phyloP scores from a whole-genome alignment of 202 grass and related monocot species.

The Cymbopogon flexuosus region DNA sequence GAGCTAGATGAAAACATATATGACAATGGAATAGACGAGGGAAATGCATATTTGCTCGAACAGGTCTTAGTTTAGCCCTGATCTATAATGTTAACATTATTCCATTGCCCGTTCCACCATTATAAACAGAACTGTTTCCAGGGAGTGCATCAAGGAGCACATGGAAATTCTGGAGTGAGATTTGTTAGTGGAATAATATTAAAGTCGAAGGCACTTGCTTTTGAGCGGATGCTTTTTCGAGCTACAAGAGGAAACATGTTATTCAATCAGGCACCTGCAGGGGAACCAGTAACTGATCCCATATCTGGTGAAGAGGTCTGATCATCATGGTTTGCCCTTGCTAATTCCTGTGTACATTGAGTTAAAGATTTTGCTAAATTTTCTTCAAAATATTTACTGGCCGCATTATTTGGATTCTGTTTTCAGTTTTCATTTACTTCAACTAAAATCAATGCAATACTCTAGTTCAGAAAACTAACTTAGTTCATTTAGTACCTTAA shows the following conservation, averaged over 20 bases:
- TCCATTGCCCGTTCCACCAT: slow-evolving; percentile 17
- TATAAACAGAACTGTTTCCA: slow-evolving; percentile 41
- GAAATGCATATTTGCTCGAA: slow-evolving; percentile 73
- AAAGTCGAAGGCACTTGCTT: slow-evolving; percentile 80
- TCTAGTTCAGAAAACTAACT: slow-evolving; percentile 15
- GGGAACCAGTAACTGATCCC: slow-evolving; percentile 82
- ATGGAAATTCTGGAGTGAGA: slow-evolving; percentile 73
- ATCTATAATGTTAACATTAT: slow-evolving; percentile 5
- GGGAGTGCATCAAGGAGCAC: slow-evolving; percentile 53
- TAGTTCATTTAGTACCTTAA: not conserved
- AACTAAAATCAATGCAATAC: not conserved
- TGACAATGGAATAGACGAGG: slow-evolving; percentile 48
- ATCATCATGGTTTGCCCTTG: slow-evolving; percentile 34
- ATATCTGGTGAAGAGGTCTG: slow-evolving; percentile 92
- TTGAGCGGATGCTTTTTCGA: slow-evolving; percentile 99
- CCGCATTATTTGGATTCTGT: slow-evolving; percentile 21
- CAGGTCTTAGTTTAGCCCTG: slow-evolving; percentile 53
- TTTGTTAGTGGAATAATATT: slow-evolving; percentile 94
- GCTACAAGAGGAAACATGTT: slow-evolving; percentile 96
- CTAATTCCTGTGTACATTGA: slow-evolving; percentile 25
- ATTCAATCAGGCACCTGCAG: slow-evolving; percentile 87
- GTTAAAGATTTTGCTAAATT: not conserved
- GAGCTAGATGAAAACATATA: slow-evolving; percentile 93
- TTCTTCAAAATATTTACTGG: slow-evolving; percentile 14
- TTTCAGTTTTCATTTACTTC: not conserved